phyloP scores from a whole-genome alignment of 345 rosid genomes.

The Populus ilicifolia region DNA sequence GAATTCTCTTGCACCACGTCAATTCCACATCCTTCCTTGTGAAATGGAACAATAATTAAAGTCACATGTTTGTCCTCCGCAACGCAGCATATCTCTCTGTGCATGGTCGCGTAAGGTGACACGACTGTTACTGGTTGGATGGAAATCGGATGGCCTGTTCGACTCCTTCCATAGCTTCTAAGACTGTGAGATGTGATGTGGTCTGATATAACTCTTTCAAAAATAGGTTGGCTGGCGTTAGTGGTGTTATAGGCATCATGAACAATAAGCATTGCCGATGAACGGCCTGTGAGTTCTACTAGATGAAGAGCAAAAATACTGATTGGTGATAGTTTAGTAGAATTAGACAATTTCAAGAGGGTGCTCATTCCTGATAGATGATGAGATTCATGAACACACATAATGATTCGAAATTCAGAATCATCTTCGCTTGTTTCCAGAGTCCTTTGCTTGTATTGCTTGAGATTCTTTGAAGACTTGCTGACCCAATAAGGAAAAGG shows the following conservation, averaged over 20 bases:
- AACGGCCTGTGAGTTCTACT: constrained; percentile 48
- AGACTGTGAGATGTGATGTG: constrained; percentile 15
- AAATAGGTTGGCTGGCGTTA: background rate
- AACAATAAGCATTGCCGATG: constrained; percentile 52
- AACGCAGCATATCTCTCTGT: constrained; percentile 25
- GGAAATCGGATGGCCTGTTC: background rate
- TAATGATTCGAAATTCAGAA: constrained; percentile 36
- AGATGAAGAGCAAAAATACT: constrained; percentile 44
- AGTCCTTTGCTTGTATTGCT: constrained; percentile 35
- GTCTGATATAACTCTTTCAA: constrained; percentile 7
- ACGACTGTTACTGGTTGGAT: constrained; percentile 25
- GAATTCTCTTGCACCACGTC: constrained; percentile 8
- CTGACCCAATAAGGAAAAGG: constrained; percentile 32
- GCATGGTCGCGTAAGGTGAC: constrained; percentile 29
- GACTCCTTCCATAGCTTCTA: background rate
- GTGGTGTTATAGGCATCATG: constrained; percentile 26
- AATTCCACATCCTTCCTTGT: constrained; percentile 16
- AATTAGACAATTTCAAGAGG: constrained; percentile 42
- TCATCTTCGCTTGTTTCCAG: constrained; percentile 32
- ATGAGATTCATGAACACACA: constrained; percentile 32
- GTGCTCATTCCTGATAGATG: constrained; percentile 37
- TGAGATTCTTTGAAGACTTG: constrained; percentile 22
- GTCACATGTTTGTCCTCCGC: constrained; percentile 26
- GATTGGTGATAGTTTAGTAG: constrained; percentile 39
- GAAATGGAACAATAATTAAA: constrained; percentile 28